Evolutionary conservation across 352 stramenopile species (phyloP), one percentile per base, ranked within the genome.

Genomic region (Pythium aristosporum): DNA sequence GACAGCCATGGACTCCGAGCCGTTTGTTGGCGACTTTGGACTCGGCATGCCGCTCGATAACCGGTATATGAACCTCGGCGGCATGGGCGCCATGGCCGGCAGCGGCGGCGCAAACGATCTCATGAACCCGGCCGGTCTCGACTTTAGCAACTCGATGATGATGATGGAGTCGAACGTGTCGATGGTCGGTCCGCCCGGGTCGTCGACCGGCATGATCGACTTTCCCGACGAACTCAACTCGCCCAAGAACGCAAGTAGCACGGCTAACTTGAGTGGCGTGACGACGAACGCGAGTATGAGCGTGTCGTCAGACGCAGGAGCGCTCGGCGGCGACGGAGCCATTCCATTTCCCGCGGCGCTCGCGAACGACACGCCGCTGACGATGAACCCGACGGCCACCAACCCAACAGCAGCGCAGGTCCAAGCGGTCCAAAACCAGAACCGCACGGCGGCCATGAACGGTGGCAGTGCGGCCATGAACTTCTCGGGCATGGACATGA

Each of bases 171-270:
- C 66, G 12, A 68, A 60, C 61, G 20, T 57, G 39, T 57, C 50
- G 13, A 11, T 62, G 36, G 32, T 70, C 39, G 67, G 67, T 18
- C 57, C 67, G n/a, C 58, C 67, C 1, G 67, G 67, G 23, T 74
- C 67, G 21, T 69, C 67, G 11, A 75, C 75, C 5, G 86, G 78
- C 5, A 86, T 93, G 63, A 93, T 95, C 37, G 87, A 94, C 56
- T 94, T 95, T 61, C 87, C 87, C 0, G 87, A 92, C 37, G 87
- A 95, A 52, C 74, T 95, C n/a, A 91, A 95, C 54, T 91, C 86
- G 43, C 81, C 85, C 28, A 85, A 75, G 58, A 74, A 60, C 43
- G 68, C 5, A 15, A 61, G 28, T 39, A 57, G 28, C 47, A 34
- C 34, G 34, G 6, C 34, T 7, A 13, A 13, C 5, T 25, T 49